Evolutionary conservation across 257 asterid genomes (phyloP), one percentile per base, ranked within the genome.

Genomic region (Salvia splendens): DNA sequence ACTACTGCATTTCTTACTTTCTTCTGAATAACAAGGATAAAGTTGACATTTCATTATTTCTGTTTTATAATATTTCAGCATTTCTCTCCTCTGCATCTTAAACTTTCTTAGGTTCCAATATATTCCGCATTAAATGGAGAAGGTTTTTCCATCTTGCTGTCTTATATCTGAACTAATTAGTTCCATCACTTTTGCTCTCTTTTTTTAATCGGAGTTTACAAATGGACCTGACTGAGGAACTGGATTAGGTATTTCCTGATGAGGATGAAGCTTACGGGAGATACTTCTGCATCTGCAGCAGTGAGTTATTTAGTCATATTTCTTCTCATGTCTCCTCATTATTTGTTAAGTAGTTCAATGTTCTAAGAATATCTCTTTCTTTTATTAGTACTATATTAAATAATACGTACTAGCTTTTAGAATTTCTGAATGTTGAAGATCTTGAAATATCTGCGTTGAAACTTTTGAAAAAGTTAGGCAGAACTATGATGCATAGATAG

Each of bases 231-330:
- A 71, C 88, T 41, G 97, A 88, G 80, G 92, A 86, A 68, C 85
- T 91, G 76, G 96, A 91, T 64, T 88, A 84, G 73, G 79, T 88
- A 55, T 91, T 91, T 76, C 92, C 89, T 41, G 95, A 86, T 60
- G 97, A 88, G 68, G 95, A 86, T 71, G 93, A 88, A 69, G 71
- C 85, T 61, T 88, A 81, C 67, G 96, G 75, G 86, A 81, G 52
- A 83, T 82, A 58, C 93, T 50, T 84, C 93, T 9, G 73, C 89
- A 60, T 88, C 97, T 72, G 85, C 95, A 24, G 86, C 88, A 61
- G 96, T 86, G 74, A 85, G 96, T 86, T 80, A 1, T 36, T 35
- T 47, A 50, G 4, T 65, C 9, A 40, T 40, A 5, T 40, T 40
- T 40, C 53, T 48, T 48, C 17, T 14, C 9, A 2, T 48, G 24